Conservation (phyloP, 768 basidiomycete genomes). For the Pisolithus tinctorius region DNA sequence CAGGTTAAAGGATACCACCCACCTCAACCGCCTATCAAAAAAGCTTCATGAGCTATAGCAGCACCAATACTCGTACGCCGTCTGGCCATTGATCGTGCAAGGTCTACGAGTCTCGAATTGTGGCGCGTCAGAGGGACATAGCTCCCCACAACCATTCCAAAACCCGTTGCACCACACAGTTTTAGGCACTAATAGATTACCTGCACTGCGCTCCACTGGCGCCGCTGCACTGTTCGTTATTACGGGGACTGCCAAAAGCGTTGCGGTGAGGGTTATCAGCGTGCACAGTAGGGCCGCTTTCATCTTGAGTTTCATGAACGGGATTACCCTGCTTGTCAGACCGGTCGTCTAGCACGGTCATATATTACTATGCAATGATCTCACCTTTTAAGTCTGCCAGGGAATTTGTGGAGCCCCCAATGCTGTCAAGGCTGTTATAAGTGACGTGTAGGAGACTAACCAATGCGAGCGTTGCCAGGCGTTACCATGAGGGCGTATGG, state of each 20-base stretch:
- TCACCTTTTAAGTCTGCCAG: background rate
- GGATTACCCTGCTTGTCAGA: background rate
- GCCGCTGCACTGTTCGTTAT: background rate
- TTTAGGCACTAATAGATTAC: background rate
- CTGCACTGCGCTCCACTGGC: background rate
- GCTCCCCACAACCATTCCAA: constrained; percentile 7
- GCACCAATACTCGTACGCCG: constrained; percentile 8
- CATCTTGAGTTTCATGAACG: background rate
- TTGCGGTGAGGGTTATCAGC: background rate
- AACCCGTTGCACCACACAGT: constrained; percentile 5
- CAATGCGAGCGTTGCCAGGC: too few species aligned
- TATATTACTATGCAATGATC: background rate
- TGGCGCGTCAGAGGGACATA: constrained; percentile 1
- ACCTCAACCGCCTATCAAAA: background rate
- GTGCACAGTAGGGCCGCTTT: background rate
- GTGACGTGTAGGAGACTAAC: too few species aligned
- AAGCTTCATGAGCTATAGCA: constrained; percentile 1
- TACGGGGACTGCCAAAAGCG: background rate
- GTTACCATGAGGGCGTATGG: too few species aligned
- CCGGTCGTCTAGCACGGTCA: background rate
- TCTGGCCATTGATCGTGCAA: constrained; percentile 1
- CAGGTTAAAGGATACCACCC: too few species aligned
- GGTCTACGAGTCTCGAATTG: constrained; percentile 7
- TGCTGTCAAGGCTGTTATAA: too few species aligned
- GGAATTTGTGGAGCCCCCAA: background rate